A percentile compares a stretch with the other conserved stretches of the same genome.
Conservation (phyloP, 768 basidiomycete genomes). For the Leucocoprinus leucothites region DNA sequence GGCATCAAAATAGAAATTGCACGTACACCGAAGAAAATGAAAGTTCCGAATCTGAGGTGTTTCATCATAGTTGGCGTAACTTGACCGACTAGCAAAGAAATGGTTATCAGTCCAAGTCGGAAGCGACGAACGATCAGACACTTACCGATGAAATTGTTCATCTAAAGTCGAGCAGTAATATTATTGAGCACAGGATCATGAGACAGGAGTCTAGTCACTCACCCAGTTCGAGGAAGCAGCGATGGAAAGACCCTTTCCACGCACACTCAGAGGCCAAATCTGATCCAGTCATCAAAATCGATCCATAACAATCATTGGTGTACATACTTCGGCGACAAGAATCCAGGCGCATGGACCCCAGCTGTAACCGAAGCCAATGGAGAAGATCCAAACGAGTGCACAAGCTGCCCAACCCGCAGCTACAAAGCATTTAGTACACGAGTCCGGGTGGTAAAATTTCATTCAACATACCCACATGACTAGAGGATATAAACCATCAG, state of each 20-base stretch:
- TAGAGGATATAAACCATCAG: conserved; percentile 14
- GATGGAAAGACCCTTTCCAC: conserved; percentile 75
- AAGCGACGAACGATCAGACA: neutral
- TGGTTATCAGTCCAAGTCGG: neutral
- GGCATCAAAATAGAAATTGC: neutral
- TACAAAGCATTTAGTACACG: conserved; percentile 12
- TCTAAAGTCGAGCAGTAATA: conserved; percentile 31
- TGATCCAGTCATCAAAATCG: conserved; percentile 13
- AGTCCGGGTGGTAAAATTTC: neutral
- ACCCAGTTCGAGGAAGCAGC: conserved; percentile 77
- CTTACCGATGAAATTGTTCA: conserved; percentile 75
- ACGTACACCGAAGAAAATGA: conserved; percentile 72
- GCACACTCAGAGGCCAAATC: conserved; percentile 69
- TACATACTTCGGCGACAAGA: conserved; percentile 56
- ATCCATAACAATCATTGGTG: neutral
- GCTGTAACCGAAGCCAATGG: conserved; percentile 72
- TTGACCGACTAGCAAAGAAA: conserved; percentile 41
- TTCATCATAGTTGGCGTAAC: conserved; percentile 72
- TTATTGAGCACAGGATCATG: neutral
- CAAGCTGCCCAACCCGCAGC: conserved; percentile 76
- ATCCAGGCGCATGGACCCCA: conserved; percentile 85
- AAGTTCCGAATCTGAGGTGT: conserved; percentile 67
- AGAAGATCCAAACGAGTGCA: conserved; percentile 70
- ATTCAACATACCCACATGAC: conserved; percentile 29
- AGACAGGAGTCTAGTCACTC: conserved; percentile 15